Base-by-base conservation (phyloP, 768 basidiomycete genomes). In the Calocybe indica region DNA sequence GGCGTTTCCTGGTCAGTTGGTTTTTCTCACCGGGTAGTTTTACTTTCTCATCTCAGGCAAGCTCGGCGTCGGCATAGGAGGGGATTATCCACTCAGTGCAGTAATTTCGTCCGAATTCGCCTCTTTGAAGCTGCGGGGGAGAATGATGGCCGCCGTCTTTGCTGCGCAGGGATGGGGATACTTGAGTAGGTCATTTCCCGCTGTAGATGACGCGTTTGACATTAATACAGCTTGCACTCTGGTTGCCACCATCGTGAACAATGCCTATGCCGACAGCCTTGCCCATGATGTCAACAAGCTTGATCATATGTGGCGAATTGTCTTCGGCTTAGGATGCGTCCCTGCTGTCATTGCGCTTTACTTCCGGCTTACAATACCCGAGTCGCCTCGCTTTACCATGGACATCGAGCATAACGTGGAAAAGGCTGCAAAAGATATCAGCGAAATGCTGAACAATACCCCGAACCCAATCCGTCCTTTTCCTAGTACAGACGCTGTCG, bases 61-160 rank as follows among this genome's bases (percentile, higher is more conserved):
- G n/a, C n/a, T n/a, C n/a, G n/a, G 88, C 0, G 62, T 92, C 2
- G 91, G 92, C 5, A 88, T 93, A 12, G 92, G 91, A 5, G 92
- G 92, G 11, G 92, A 94, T 56, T 93, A 94, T 60, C 92, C 92
- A 5, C 62, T 93, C 0, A 81, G 78, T 44, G 86, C 92, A 11
- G 84, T 91, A 57, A 93, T 94, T 57, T 83, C 91, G 2, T 91
- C 88, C 30, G 92, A 95, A 59, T 95, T 93, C 55, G 85, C 92
- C 1, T 74, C 88, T 0, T 85, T 83, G 12, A 77, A 76, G 37
- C 80, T 73, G 40, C 80, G 92, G 54, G 92, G 92, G 39, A 75
- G 91, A 13, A 80, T 95, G 65, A 92, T 95, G 89, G 84, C 85
- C 1, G 88, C 85, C 6, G 89, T 92, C 0, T 94, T 93, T 53